Base-by-base conservation (phyloP, 352 stramenopile genomes). In the Phytophthora palmivora region DNA sequence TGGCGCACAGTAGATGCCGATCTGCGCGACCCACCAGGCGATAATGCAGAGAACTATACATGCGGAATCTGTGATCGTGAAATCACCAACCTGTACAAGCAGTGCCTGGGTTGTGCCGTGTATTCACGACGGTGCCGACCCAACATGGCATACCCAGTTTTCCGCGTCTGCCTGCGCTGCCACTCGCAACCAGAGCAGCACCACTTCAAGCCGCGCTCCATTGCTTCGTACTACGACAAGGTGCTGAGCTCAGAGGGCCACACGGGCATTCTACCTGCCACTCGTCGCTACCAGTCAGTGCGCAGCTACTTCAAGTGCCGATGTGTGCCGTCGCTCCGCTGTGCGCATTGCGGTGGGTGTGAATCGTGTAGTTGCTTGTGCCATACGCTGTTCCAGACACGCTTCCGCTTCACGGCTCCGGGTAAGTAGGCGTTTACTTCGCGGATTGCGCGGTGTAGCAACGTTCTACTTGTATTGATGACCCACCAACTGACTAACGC, bases 311-410 rank as follows among this genome's bases (percentile, higher is more conserved):
- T 91, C 45, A 84, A 89, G 61, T 95, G 87, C 51, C 68, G 72
- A 42, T 95, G 84, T 57, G 56, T 78, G 34, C 76, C 76, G 26
- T 82, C 76, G 28, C 51, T 86, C n/a, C 74, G 71, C 12, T 95
- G 87, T 56, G 51, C 70, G 5, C 76, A 90, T 47, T 95, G 87
- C 58, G 83, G 83, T 21, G 84, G 83, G 53, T 95, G 87, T 42
- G 84, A 94, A 66, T 88, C 82, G 36, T 95, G 87, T 60, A 84
- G 77, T 52, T 95, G 87, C 24, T 59, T 91, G 41, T 95, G 87
- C 38, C 87, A 95, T 74, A 95, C 87, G 43, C 76, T 89, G n/a
- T 95, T 92, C 75, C 84, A 92, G 70, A 95, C 84, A 18, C 87
- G 87, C 36, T 93, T 91, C 64, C 87, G 87, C 51, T 87, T 82